Conservation (phyloP, 1,284 basidiomycete species). For the Ceratobasidium sp. region DNA sequence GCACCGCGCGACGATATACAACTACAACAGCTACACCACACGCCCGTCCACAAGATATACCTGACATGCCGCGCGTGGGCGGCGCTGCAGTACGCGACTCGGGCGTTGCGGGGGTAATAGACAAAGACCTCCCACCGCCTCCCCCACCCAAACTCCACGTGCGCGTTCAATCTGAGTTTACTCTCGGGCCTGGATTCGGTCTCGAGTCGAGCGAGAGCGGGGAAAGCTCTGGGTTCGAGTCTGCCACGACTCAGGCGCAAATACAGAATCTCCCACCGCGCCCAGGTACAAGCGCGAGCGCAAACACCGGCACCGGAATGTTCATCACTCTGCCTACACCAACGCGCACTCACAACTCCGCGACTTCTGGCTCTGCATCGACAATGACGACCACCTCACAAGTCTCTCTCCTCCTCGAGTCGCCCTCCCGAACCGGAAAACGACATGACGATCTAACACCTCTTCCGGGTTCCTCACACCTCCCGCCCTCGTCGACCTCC, state of each 20-base stretch:
- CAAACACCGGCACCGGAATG: not conserved
- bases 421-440: slow-evolving; percentile 3
- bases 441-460: not conserved
- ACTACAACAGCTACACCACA: slow-evolving; percentile 4
- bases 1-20: slow-evolving; percentile 4
- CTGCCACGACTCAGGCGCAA: slow-evolving; percentile 25
- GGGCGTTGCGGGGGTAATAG: not conserved
- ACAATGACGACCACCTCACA: slow-evolving; percentile 20
- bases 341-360: not conserved
- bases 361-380: slow-evolving; percentile 21
- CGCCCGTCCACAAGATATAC: not conserved
- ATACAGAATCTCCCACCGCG: not conserved
- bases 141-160: slow-evolving; percentile 35
- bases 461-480: not conserved
- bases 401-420: slow-evolving; percentile 31
- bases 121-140: slow-evolving; percentile 26
- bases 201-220: slow-evolving; percentile 14
- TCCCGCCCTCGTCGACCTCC: slow-evolving; percentile 5
- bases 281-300: slow-evolving; percentile 26
- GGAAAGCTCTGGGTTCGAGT: slow-evolving; percentile 41
- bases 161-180: slow-evolving; percentile 39
- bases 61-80: not conserved
- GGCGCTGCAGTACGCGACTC: slow-evolving; percentile 22
- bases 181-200: slow-evolving; percentile 32
- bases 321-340: slow-evolving; percentile 3